phyloP scores from a whole-genome alignment of 345 rosid genomes.

The Eucalyptus marginata region DNA sequence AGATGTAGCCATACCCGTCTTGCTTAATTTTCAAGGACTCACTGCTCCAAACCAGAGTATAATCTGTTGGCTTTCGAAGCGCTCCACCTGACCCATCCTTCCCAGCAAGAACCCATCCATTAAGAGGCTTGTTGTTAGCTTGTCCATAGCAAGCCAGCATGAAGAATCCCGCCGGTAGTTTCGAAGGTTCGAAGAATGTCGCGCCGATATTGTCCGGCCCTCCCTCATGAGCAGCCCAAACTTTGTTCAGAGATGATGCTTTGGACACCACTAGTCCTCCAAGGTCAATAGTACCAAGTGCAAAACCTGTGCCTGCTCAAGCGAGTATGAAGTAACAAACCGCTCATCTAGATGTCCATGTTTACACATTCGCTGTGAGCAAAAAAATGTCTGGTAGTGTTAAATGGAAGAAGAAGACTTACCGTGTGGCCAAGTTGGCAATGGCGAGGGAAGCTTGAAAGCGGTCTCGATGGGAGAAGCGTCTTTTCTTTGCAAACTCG shows the following conservation, averaged over 20 bases:
- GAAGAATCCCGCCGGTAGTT: conserved; percentile 2
- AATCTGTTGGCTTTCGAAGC: conserved; percentile 52
- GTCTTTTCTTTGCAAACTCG: conserved; percentile 1
- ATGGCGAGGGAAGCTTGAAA: conserved; percentile 51
- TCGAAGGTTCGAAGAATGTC: conserved; percentile 3
- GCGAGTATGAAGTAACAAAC: not conserved
- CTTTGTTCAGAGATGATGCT: not conserved
- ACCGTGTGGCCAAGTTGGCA: conserved; percentile 50
- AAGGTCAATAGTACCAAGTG: not conserved
- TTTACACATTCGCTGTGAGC: not conserved
- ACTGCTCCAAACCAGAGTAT: conserved; percentile 68
- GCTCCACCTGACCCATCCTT: conserved; percentile 17
- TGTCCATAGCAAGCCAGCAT: conserved; percentile 6
- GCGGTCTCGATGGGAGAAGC: conserved; percentile 33
- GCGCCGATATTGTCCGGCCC: conserved; percentile 4
- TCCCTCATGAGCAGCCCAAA: not conserved
- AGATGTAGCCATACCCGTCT: conserved; percentile 49
- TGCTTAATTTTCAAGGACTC: conserved; percentile 48
- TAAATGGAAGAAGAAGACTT: not conserved
- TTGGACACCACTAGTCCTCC: not conserved
- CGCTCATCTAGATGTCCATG: not conserved
- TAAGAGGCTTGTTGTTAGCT: not conserved
- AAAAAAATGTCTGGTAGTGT: not conserved
- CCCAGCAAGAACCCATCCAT: conserved; percentile 25
- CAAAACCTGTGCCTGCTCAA: conserved; percentile 17